Base-by-base conservation (phyloP, 352 stramenopile genomes). In the Peronospora belbahrii region DNA sequence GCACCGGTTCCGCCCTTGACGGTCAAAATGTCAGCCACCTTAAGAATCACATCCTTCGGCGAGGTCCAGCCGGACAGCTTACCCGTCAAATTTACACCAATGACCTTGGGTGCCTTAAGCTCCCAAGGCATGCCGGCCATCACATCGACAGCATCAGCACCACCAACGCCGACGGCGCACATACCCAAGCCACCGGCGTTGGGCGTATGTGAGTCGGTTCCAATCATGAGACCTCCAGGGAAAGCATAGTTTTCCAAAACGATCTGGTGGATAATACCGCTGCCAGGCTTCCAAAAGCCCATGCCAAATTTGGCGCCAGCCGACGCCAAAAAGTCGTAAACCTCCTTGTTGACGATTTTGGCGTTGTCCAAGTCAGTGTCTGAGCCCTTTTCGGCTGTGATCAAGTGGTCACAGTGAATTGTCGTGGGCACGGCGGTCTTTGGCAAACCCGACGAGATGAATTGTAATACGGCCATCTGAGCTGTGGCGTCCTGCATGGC, bases 161-260 rank as follows among this genome's bases (percentile, higher is more conserved):
- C 88, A 44, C 88, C 88, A 6, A 97, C 88, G 74, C 88, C 88
- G 41, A 96, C 84, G 51, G 88, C 88, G 69, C 83, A 95, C 88
- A 97, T 96, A 50, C 88, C 88, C 23, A 97, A 70, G 52, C 88
- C 88, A 69, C 88, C 88, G 17, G 88, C 88, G 67, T 97, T 97
- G 13, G 85, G 85, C 14, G 88, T 97, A 76, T 97, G 88, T 54
- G 88, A 97, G 78, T 97, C 88, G 40, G 88, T 97, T 45, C 88
- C 88, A 56, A 97, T 96, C 85, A 97, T 97, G 13, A 97, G 74
- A 76, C 88, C 88, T 52, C 88, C 88, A 6, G 88, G 88, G 71
- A 97, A 97, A 27, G 88, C 86, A 55, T 97, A 97, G 83, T 97
- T 97, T 65, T 97, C 88, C 8, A 97, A 65, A 37, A 97, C 85